These are phyloP conservation scores for Ganoderma resinaceum DNA, from an alignment of 1,284 basidiomycete species.

Conservation along the genomic window DNA sequence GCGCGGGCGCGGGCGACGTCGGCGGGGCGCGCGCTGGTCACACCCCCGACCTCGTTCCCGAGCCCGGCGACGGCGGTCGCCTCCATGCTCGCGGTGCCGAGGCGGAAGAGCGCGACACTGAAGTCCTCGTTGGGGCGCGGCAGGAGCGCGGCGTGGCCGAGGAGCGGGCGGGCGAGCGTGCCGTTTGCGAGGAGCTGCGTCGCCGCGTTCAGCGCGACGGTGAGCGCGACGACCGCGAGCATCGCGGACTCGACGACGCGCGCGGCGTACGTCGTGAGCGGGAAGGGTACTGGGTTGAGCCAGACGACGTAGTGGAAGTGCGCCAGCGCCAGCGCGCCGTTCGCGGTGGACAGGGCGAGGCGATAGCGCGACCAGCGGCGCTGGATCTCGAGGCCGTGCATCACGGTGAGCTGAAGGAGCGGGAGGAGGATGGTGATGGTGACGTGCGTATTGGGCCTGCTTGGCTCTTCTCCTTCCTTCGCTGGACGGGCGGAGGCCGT, in stretches of 20 bases:
- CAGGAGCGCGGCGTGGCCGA: slow-evolving; percentile 52
- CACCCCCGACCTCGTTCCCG: slow-evolving; percentile 72
- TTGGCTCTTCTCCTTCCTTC: slow-evolving; percentile 51
- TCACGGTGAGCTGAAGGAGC: slow-evolving; percentile 66
- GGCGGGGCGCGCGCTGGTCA: slow-evolving; percentile 43
- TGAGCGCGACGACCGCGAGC: slow-evolving; percentile 59
- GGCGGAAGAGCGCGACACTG: slow-evolving; percentile 68
- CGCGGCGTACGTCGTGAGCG: slow-evolving; percentile 75
- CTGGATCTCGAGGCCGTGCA: slow-evolving; percentile 68
- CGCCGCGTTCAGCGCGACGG: slow-evolving; percentile 62
- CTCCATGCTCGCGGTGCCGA: slow-evolving; percentile 77
- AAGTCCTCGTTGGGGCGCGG: slow-evolving; percentile 76
- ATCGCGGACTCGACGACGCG: slow-evolving; percentile 73
- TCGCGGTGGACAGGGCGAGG: slow-evolving; percentile 68
- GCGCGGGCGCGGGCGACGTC: slow-evolving; percentile 30
- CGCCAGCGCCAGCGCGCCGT: slow-evolving; percentile 61
- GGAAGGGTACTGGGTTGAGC: slow-evolving; percentile 57
- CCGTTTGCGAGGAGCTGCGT: slow-evolving; percentile 71
- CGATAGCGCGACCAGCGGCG: slow-evolving; percentile 67
- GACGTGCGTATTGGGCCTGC: slow-evolving; percentile 73
- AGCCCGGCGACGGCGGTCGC: slow-evolving; percentile 73
- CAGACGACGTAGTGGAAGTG: slow-evolving; percentile 74
- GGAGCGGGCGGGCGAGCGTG: slow-evolving; percentile 50
- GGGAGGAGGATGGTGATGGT: slow-evolving; percentile 73
- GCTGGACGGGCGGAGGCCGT: slow-evolving; percentile 69